Base-by-base conservation (phyloP, 2,329 filamentous ascomycete species). In the Nemania sp. region DNA sequence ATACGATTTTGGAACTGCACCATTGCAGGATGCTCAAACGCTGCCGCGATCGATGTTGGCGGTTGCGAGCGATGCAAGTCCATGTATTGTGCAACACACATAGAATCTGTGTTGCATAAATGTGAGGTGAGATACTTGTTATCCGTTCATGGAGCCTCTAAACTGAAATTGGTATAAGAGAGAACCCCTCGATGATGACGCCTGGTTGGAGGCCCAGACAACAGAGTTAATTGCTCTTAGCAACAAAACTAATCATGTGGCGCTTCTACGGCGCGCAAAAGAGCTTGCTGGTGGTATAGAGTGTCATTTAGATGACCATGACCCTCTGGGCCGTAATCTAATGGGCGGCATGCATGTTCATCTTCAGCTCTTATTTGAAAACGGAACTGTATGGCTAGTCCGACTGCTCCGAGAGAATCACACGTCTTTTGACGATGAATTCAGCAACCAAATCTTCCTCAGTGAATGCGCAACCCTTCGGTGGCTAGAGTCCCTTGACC, bases 401-500 rank as follows among this genome's bases (percentile, higher is more conserved):
- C 55, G 66, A 20, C 55, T 67, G 5, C 60, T 60, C 27, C 54
- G 61, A 10, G 41, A 67, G 20, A 29, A 3, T 4, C 11, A 64
- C 56, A 68, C 41, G 38, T 68, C 61, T 35, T 68, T 68, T n/a
- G 20, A 52, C 6, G 61, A 67, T 6, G 60, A 52, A 15, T 55
- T 64, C 24, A 64, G 49, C 41, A 64, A 60, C 41, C 55, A 41
- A 26, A 68, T 68, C 13, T 41, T 68, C 32, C 55, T 68, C n/a
- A 64, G 56, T 27, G 55, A 68, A 51, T 68, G 61, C 47, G 61
- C 61, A 3, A 64, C 66, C 2, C 61, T 68, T 3, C 41, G 49
- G 2, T 64, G 56, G 66, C 56, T 76, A 26, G 70, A 73, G 72
- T 76, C 79, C 76, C 59, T 71, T 38, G 55, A 72, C 66, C 26